Conservation (phyloP, 139 green algal genomes). For the Eudorina sp. region DNA sequence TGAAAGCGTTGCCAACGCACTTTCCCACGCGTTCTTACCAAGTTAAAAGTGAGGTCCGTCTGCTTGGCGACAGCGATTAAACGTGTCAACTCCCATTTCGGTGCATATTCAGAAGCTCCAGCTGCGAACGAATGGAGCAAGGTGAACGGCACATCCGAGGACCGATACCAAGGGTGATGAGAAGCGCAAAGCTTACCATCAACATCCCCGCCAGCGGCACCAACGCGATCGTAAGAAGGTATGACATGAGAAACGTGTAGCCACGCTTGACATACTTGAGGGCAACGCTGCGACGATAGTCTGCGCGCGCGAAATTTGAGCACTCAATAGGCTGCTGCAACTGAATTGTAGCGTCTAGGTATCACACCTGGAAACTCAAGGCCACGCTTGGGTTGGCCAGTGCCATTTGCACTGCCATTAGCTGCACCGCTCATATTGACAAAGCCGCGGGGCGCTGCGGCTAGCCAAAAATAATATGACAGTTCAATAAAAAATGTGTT, state of each 20-base stretch:
- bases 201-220: constrained; percentile 70
- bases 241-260: constrained; percentile 81
- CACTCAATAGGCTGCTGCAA: not conserved
- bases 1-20: not conserved
- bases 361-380: constrained; percentile 31
- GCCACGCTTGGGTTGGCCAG: not conserved
- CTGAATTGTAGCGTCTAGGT: too few species aligned
- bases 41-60: constrained; percentile 92
- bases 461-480: too few species aligned
- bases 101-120: constrained; percentile 86
- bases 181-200: constrained; percentile 21
- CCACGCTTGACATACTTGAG: constrained; percentile 95
- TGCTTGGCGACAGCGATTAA: constrained; percentile 78
- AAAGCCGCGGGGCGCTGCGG: not conserved
- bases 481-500: too few species aligned
- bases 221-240: constrained; percentile 80
- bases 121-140: constrained; percentile 52
- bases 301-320: constrained; percentile 29
- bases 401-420: constrained; percentile 68
- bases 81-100: constrained; percentile 80
- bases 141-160: constrained; percentile 6
- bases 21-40: too few species aligned
- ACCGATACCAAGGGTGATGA: not conserved
- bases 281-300: constrained; percentile 68
- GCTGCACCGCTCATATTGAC: not conserved